Evolutionary conservation across 179 eudicot genomes (phyloP).

Genomic region (Pouteria campechiana): DNA sequence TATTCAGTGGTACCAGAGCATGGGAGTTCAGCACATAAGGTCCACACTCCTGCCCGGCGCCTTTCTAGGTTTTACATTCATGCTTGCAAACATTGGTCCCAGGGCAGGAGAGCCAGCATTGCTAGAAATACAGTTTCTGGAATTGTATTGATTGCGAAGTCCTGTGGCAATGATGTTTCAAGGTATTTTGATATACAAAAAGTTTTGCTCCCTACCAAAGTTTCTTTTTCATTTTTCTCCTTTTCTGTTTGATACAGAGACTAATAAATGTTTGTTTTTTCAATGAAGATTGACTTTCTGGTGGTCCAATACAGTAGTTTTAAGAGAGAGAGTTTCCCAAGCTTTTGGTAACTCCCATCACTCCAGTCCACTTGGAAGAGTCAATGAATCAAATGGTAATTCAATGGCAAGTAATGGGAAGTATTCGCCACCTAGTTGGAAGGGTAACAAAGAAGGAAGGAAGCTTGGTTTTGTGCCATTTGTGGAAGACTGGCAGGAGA

Average conservation of each 20-base stretch:
- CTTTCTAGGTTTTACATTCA: slow-evolving; percentile 78
- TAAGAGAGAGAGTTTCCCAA: slow-evolving; percentile 69
- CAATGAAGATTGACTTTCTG: slow-evolving; percentile 75
- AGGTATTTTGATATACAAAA: slow-evolving; percentile 53
- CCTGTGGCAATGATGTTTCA: slow-evolving; percentile 84
- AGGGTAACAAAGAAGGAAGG: slow-evolving; percentile 21
- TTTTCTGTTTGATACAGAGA: not conserved
- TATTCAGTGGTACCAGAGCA: slow-evolving; percentile 86
- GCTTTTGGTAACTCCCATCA: slow-evolving; percentile 54
- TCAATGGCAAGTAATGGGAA: slow-evolving; percentile 18
- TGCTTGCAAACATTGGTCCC: slow-evolving; percentile 77
- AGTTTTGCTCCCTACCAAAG: no score
- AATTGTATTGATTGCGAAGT: slow-evolving; percentile 66
- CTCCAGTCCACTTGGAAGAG: slow-evolving; percentile 23
- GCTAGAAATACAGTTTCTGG: slow-evolving; percentile 77
- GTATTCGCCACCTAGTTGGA: slow-evolving; percentile 25
- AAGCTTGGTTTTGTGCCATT: slow-evolving; percentile 23
- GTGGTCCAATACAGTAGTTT: slow-evolving; percentile 77
- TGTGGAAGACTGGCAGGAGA: slow-evolving; percentile 88
- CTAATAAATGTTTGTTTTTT: not conserved
- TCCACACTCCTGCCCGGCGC: slow-evolving; percentile 88
- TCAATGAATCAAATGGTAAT: slow-evolving; percentile 24
- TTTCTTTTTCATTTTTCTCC: not conserved
- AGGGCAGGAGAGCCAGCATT: slow-evolving; percentile 47
- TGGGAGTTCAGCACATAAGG: slow-evolving; percentile 84